Base-by-base conservation (phyloP, 2,329 filamentous ascomycete genomes). In the Colletotrichum horii region DNA sequence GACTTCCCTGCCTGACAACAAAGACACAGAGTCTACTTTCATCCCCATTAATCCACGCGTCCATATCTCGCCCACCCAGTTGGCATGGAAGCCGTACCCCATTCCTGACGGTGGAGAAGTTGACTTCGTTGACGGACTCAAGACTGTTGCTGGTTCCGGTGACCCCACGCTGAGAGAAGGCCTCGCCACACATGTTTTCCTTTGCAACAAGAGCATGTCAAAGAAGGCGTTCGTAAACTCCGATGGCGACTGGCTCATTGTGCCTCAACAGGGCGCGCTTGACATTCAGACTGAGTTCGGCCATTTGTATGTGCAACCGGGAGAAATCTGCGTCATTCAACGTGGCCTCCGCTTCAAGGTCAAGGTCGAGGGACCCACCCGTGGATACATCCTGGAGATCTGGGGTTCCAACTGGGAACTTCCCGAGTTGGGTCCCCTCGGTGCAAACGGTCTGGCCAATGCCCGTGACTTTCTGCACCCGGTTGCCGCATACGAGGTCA, bases 211-310 rank as follows among this genome's bases (percentile, higher is more conserved):
- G 9, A 84, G 80, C 78, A 90, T 90, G 89, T 81, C 83, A 3
- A 83, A 84, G 4, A 80, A 83, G 14, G 88, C 89, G 0, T 90
- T 89, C 71, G 87, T 85, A 78, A 89, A 89, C 78, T 90, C 91
- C 3, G 93, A 94, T 75, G 93, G 93, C 19, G 93, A 94, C 80
- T 89, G 93, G 76, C 84, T 94, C 68, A 92, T 94, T 62, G 87
- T 94, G 4, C 91, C 90, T 0, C 93, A 94, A 75, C 88, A 92
- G 77, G 93, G 93, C 15, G 86, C 89, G 0, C 85, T 94, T 3
- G 90, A 94, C 78, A 92, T 94, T 61, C 92, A 93, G 80, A 94
- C 93, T 4, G 93, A 94, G 80, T 88, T 94, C 19, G 93, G 93
- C 6, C 88, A 87, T 30, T 81, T 94, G 1, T 88, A 92, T 66